Evolutionary conservation across 768 basidiomycete genomes (phyloP), one percentile per base, ranked within the genome.

Genomic region (Phylloporus sp.): DNA sequence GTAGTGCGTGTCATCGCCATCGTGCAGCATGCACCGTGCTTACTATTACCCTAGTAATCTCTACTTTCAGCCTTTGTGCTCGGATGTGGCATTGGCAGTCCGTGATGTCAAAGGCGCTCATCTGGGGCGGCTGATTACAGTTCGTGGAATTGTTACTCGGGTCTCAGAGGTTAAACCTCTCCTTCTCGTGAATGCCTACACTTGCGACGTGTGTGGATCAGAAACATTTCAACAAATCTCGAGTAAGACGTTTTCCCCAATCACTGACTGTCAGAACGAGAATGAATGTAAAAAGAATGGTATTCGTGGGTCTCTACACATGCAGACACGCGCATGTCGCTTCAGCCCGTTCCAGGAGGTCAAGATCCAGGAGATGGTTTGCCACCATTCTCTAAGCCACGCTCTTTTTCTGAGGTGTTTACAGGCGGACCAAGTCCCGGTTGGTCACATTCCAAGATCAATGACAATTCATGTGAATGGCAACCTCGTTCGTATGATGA

Each of bases 141-240:
- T 95, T 53, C 89, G 94, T 33, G 96, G 96, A 45, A 98, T 99
- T 56, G 92, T 98, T 43, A 99, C 93, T 24, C 92, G 96, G 52
- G 93, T 99, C 4, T 97, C 94, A 4, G 96, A 98, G 72, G 96
- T 99, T 63, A 98, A 98, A 63, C 96, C 96, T 9, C 81, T 98
- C 15, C 79, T 99, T 13, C 86, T 90, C 62, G 93, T 98, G 60
- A 96, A 95, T 67, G 96, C 95, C 24, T 99, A 98, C 67, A 94
- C 92, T 0, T 98, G 96, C 70, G 96, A 98, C 62, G 84, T 91
- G 49, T 99, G 96, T 64, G 96, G 96, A 36, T 90, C 92, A 34
- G 96, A 99, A 67, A 95, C 93, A 23, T 99, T 99, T 75, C 94
- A 98, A 66, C 93, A 98, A 60, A 93, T 99, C 48, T 84, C 86